These are phyloP conservation scores for Metarhizium robertsii DNA, from an alignment of 2,329 filamentous ascomycete species.

Conservation along the genomic window DNA sequence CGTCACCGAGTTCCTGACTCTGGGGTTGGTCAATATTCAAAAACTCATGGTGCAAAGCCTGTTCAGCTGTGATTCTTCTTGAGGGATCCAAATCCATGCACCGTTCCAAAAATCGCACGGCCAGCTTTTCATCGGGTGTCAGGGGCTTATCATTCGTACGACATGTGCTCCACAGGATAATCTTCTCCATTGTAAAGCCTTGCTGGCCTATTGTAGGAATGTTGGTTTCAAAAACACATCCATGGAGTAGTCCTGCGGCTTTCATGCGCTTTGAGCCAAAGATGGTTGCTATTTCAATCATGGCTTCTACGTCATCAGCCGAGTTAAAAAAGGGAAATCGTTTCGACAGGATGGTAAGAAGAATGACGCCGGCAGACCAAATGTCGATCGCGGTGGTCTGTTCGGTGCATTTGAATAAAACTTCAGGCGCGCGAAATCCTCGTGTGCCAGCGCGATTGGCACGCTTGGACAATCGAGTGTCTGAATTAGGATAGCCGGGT, in stretches of 20 bases:
- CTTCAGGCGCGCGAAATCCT: constrained; percentile 92
- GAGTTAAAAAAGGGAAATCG: constrained; percentile 98
- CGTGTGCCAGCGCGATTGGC: constrained; percentile 92
- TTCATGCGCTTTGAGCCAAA: constrained; percentile 84
- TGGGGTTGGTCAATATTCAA: constrained; percentile 29
- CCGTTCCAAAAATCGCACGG: constrained; percentile 59
- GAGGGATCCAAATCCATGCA: constrained; percentile 71
- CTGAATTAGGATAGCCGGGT: constrained; percentile 75
- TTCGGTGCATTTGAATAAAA: constrained; percentile 92
- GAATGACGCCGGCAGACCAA: constrained; percentile 94
- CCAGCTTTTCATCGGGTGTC: constrained; percentile 59
- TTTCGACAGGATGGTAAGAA: constrained; percentile 85
- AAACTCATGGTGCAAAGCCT: constrained; percentile 67
- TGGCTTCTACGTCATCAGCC: constrained; percentile 92
- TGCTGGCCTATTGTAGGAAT: constrained; percentile 82
- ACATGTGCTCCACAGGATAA: constrained; percentile 89
- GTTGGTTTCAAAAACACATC: constrained; percentile 83
- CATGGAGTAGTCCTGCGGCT: constrained; percentile 71
- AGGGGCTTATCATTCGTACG: constrained; percentile 53
- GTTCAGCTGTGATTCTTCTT: constrained; percentile 63
- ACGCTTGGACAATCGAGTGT: constrained; percentile 76
- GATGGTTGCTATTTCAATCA: constrained; percentile 95
- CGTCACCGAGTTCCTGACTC: constrained; percentile 26
- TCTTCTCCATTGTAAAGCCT: constrained; percentile 84
- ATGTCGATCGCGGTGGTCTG: constrained; percentile 93